These are phyloP conservation scores for Suhomyces vadensis DNA, from an alignment of 805 yeast genomes.

Conservation along the genomic window DNA sequence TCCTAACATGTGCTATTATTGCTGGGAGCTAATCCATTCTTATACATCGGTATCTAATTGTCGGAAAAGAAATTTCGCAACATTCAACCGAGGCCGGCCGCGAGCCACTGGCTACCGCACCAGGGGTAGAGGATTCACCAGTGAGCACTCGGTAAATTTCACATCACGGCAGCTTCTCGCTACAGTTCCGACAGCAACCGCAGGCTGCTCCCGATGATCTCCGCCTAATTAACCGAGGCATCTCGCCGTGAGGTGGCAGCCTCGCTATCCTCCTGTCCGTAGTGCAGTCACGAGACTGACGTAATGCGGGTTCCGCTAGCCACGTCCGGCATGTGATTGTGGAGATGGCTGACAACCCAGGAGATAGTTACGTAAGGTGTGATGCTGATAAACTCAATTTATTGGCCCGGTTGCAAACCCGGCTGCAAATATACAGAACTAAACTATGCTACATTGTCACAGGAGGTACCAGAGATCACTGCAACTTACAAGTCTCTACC, in stretches of 20 bases:
- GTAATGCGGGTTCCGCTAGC: neutral
- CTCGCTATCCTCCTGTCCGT: neutral
- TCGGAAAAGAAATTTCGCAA: conserved; percentile 1
- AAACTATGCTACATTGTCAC: neutral
- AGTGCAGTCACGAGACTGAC: neutral
- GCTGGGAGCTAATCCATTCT: conserved; percentile 1
- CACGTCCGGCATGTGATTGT: conserved; percentile 3
- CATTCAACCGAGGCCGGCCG: conserved; percentile 1
- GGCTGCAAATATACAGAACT: neutral
- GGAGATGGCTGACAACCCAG: no score
- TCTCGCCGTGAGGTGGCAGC: neutral
- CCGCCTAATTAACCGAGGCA: neutral
- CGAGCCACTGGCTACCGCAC: no score
- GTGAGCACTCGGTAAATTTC: no score
- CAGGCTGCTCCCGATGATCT: neutral
- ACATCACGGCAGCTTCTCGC: no score
- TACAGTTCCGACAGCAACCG: neutral
- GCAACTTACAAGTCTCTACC: neutral
- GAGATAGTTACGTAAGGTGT: no score
- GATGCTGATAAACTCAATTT: neutral
- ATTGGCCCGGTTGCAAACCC: neutral
- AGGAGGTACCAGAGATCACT: neutral
- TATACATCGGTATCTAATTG: neutral
- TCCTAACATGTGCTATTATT: neutral
- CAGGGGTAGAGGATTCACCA: no score